Percentiles rank a stretch among this genome's conserved stretches.
These are phyloP conservation scores for Byssothecium circinans DNA, from an alignment of 2,329 filamentous ascomycete genomes.

Conservation along the genomic window DNA sequence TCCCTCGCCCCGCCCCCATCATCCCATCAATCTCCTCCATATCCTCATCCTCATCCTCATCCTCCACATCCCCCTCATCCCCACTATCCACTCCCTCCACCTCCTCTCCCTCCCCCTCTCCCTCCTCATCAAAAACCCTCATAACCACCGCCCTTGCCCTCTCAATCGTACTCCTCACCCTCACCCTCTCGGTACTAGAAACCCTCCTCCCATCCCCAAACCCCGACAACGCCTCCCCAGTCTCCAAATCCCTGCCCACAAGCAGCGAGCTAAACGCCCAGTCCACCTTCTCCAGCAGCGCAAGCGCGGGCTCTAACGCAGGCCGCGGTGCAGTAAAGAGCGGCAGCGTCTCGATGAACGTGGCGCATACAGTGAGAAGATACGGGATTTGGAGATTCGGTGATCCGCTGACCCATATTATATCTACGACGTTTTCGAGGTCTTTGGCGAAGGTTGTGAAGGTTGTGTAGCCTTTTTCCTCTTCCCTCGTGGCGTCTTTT, in stretches of 20 bases:
- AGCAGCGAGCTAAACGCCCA: constrained; percentile 79
- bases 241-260: constrained; percentile 66
- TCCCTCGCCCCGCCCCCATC: constrained; percentile 17
- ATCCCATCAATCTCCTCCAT: constrained; percentile 27
- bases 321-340: constrained; percentile 62
- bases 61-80: constrained; percentile 45
- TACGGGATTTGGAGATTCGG: constrained; percentile 82
- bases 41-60: constrained; percentile 26
- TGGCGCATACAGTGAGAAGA: constrained; percentile 73
- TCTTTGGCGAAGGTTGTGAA: constrained; percentile 74
- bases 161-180: constrained; percentile 79
- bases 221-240: constrained; percentile 67
- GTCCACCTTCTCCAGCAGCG: constrained; percentile 75
- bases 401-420: constrained; percentile 85
- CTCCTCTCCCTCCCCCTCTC: constrained; percentile 29
- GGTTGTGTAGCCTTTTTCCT: constrained; percentile 57
- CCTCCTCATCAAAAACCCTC: constrained; percentile 62
- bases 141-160: constrained; percentile 71
- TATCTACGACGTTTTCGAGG: constrained; percentile 72
- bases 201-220: constrained; percentile 65
- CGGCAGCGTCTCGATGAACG: constrained; percentile 71
- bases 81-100: constrained; percentile 32
- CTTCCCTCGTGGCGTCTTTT: constrained; percentile 51
- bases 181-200: constrained; percentile 79
- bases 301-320: constrained; percentile 68